phyloP scores from a whole-genome alignment of 192 early-diverging fungal species.

The Coemansia sp. region DNA sequence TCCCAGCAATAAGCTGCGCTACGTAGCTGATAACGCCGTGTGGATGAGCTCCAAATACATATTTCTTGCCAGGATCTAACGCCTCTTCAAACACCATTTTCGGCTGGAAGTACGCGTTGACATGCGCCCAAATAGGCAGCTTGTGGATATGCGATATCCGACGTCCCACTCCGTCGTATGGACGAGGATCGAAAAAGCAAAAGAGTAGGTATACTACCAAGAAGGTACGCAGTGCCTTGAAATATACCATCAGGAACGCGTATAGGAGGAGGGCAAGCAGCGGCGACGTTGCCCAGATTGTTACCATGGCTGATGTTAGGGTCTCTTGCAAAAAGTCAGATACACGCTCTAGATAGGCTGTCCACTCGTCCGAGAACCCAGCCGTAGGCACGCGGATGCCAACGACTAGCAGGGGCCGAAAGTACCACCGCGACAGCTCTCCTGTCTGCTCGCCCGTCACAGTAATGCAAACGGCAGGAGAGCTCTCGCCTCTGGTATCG shows the following conservation, averaged over 20 bases:
- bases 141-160: slow-evolving; percentile 53
- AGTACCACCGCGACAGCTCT: not conserved
- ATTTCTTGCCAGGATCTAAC: slow-evolving; percentile 79
- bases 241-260: slow-evolving; percentile 59
- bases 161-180: slow-evolving; percentile 76
- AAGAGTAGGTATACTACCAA: slow-evolving; percentile 77
- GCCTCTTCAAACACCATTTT: slow-evolving; percentile 78
- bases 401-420: not conserved
- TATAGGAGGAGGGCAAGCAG: slow-evolving; percentile 56
- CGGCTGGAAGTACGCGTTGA: slow-evolving; percentile 80
- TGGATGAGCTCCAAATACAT: slow-evolving; percentile 91
- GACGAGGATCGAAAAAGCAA: slow-evolving; percentile 70
- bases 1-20: slow-evolving; percentile 79
- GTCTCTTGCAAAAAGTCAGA: slow-evolving; percentile 27
- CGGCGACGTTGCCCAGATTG: slow-evolving; percentile 40
- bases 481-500: not conserved
- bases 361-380: slow-evolving; percentile 26
- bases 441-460: not conserved
- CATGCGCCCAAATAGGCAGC: slow-evolving; percentile 71
- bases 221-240: slow-evolving; percentile 56
- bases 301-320: slow-evolving; percentile 44
- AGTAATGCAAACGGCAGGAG: not conserved
- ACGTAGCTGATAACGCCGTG: slow-evolving; percentile 88
- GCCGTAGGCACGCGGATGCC: not conserved
- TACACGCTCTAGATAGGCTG: slow-evolving; percentile 12